Base-by-base conservation (phyloP, 2,329 filamentous ascomycete genomes). In the Fusarium decemcellulare region DNA sequence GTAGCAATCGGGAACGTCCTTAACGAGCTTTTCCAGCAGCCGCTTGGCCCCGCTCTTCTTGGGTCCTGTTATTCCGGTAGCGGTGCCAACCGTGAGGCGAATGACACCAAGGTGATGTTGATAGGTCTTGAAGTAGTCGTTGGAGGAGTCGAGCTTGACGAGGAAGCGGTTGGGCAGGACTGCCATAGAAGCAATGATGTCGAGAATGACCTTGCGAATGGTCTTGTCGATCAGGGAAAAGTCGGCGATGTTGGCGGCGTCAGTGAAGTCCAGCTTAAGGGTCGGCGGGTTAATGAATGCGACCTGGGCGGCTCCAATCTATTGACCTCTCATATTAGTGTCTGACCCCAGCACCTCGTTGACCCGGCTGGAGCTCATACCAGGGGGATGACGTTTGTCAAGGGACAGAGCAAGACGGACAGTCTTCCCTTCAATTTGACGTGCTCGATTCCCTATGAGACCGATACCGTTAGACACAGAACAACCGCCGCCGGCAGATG, bases 121-220 rank as follows among this genome's bases (percentile, higher is more conserved):
- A 44, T 65, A 74, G 18, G 72, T 74, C 53, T 74, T 74, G 68
- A 74, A 74, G 47, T 74, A 74, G n/a, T 74, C 72, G 53, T 74
- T 74, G 52, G 67, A 62, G 23, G 63, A 51, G 63, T 74, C 71
- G 15, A 74, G 67, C 11, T 74, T 74, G 56, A 74, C 59, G 29
- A 72, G 69, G 53, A 74, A 74, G 58, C 72, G 72, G 58, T 74
- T 74, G 47, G 72, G 72, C 1, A 74, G 67, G 39, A 74, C 72
- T 5, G 72, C 72, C 66, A 74, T 74, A 4, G 71, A 72, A 11
- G 69, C 56, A 9, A 74, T 74, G n/a, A 74, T 63, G 9, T 55
- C 63, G 30, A 72, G 56, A 8, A 74, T 74, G 44, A 72, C 69
- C 39, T 74, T 74, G 12, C 72, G 71, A 16, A 74, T 55, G 34